Evolutionary conservation across 1,139 yeast species (phyloP).

Genomic region (Taphrina flavorubra): DNA sequence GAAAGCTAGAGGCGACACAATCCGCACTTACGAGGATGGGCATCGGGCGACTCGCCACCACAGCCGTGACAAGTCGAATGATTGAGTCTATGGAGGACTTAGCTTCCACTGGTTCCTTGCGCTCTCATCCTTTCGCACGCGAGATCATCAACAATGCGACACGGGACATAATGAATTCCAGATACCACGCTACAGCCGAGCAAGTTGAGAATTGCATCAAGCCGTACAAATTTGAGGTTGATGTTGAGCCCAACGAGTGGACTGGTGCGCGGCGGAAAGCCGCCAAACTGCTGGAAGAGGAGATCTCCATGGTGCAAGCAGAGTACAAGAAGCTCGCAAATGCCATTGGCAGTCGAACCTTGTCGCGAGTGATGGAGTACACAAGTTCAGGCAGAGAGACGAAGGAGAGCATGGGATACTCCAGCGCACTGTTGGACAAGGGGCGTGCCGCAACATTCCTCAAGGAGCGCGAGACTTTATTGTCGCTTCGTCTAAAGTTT

Average conservation of each 20-base stretch:
- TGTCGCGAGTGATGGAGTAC: constrained; percentile 77
- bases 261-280: constrained; percentile 78
- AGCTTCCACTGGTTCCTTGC: constrained; percentile 68
- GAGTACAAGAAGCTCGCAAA: constrained; percentile 67
- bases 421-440: constrained; percentile 66
- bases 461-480: constrained; percentile 71
- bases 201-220: constrained; percentile 98
- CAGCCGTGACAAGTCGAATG: constrained; percentile 78
- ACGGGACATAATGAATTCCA: constrained; percentile 70
- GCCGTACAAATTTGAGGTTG: constrained; percentile 96
- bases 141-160: constrained; percentile 87
- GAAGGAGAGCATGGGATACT: constrained; percentile 59
- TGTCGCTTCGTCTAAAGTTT: constrained; percentile 76
- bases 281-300: constrained; percentile 74
- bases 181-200: constrained; percentile 91
- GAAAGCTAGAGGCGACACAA: constrained; percentile 81
- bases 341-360: constrained; percentile 79
- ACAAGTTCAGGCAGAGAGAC: constrained; percentile 52
- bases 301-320: constrained; percentile 77
- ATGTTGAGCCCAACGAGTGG: constrained; percentile 96
- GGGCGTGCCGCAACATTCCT: constrained; percentile 84
- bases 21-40: constrained; percentile 89
- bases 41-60: constrained; percentile 86
- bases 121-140: constrained; percentile 82
- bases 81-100: constrained; percentile 77